phyloP scores from a whole-genome alignment of 139 green algal species.

The Gonium pectorale region DNA sequence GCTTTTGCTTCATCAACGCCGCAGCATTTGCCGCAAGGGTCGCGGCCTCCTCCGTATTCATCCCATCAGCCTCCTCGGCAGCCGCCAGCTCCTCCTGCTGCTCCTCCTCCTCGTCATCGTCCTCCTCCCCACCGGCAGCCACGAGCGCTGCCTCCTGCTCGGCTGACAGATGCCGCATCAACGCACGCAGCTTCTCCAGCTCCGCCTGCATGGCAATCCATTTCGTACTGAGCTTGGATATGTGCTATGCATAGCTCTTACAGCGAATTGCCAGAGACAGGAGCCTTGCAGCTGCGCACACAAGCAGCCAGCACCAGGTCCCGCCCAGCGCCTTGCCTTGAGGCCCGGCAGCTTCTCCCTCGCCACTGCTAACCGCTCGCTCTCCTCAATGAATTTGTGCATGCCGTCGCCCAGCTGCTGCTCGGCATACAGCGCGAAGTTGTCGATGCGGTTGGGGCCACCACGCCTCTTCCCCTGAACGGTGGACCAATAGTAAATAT shows the following conservation, averaged over 20 bases:
- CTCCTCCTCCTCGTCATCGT: not conserved
- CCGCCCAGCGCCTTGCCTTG: not conserved
- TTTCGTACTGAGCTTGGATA: no score
- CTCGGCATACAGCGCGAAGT: slow-evolving; percentile 33
- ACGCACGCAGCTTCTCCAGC: slow-evolving; percentile 31
- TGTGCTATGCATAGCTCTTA: no score
- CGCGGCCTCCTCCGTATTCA: slow-evolving; percentile 2
- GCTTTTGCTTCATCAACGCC: no score
- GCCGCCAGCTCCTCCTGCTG: not conserved
- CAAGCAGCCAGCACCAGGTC: no score
- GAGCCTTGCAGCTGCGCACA: no score
- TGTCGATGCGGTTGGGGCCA: slow-evolving; percentile 33
- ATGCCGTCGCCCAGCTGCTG: slow-evolving; percentile 37
- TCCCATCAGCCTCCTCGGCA: not conserved
- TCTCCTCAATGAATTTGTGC: slow-evolving; percentile 25
- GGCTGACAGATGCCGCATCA: slow-evolving; percentile 12
- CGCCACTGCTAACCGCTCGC: not conserved
- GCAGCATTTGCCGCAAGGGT: not conserved
- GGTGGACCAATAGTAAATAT: no score
- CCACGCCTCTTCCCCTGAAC: not conserved
- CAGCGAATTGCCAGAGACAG: no score
- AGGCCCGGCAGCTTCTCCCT: slow-evolving; percentile 20
- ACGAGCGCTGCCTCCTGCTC: not conserved
- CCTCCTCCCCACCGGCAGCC: not conserved
- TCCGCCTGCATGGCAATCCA: slow-evolving; percentile 28